Evolutionary conservation across 2,329 filamentous ascomycete species (phyloP).

Genomic region (Bertia moriformis): DNA sequence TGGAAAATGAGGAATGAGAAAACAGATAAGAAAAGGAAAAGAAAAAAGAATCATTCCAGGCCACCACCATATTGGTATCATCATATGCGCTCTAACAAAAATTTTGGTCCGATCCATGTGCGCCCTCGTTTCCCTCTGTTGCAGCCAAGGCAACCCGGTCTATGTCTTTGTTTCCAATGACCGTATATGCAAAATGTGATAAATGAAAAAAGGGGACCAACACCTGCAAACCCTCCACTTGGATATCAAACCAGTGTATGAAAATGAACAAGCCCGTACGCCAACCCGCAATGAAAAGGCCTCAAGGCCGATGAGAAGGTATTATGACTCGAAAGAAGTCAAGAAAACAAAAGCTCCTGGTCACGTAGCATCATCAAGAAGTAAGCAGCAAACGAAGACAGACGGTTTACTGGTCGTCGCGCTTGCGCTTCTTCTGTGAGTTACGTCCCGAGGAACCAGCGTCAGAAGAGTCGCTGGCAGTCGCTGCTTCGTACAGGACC

Average conservation of each 20-base stretch:
- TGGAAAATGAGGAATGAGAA: too few species aligned
- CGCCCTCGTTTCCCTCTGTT: background rate
- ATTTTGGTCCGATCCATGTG: background rate
- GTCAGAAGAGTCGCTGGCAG: constrained; percentile 63
- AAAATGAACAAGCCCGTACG: background rate
- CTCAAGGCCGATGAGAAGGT: background rate
- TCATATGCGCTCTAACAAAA: background rate
- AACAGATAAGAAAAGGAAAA: too few species aligned
- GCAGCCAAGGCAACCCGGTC: background rate
- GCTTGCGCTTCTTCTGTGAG: constrained; percentile 28
- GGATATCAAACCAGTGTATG: background rate
- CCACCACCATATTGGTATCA: too few species aligned
- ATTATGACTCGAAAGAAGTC: background rate
- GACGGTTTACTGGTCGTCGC: constrained; percentile 43
- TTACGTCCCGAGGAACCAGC: constrained; percentile 35
- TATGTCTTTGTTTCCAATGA: too few species aligned
- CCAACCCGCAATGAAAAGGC: background rate
- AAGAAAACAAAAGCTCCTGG: constrained; percentile 1
- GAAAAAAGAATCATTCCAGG: too few species aligned
- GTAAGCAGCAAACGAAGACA: background rate
- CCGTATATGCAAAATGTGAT: too few species aligned
- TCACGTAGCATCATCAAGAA: background rate
- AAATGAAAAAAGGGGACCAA: background rate
- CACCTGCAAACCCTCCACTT: background rate
- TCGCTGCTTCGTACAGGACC: constrained; percentile 53